phyloP scores from a whole-genome alignment of 2,329 filamentous ascomycete genomes.

The Talaromyces piceae region DNA sequence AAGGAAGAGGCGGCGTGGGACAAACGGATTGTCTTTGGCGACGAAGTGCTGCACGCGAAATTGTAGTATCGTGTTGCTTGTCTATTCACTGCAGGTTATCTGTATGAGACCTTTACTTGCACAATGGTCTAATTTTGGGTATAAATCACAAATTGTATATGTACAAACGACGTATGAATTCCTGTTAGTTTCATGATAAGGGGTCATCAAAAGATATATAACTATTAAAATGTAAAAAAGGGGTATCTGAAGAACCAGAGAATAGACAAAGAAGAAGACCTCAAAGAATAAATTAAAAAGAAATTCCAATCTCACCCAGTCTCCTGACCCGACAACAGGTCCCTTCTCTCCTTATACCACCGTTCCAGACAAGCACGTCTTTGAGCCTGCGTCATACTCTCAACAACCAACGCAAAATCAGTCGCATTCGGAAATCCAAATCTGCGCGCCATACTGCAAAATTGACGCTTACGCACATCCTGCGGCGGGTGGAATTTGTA shows the following conservation, averaged over 20 bases:
- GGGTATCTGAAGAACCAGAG: not conserved
- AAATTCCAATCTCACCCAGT: not conserved
- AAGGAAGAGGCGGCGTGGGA: conserved; percentile 8
- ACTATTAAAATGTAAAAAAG: not conserved
- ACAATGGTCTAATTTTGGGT: too few species aligned
- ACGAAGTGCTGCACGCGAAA: conserved; percentile 1
- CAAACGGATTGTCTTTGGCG: conserved; percentile 11
- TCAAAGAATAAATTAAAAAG: not conserved
- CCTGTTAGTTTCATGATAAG: too few species aligned
- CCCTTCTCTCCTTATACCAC: conserved; percentile 67
- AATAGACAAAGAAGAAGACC: not conserved
- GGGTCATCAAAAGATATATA: too few species aligned
- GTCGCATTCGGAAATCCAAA: conserved; percentile 69
- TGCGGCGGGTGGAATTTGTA: conserved; percentile 66
- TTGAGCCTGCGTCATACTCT: conserved; percentile 81
- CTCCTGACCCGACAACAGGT: conserved; percentile 27
- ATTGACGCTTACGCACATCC: conserved; percentile 70
- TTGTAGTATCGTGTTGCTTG: not conserved
- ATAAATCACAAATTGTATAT: too few species aligned
- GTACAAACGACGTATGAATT: too few species aligned
- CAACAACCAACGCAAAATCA: conserved; percentile 84
- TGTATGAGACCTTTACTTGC: too few species aligned
- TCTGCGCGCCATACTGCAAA: conserved; percentile 78
- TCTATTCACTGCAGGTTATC: not conserved
- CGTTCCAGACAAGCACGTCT: conserved; percentile 67